A percentile compares a stretch with the other conserved stretches of the same genome.
Conservation (phyloP, 177 flowering plant species). For the Vitis hybrid region DNA sequence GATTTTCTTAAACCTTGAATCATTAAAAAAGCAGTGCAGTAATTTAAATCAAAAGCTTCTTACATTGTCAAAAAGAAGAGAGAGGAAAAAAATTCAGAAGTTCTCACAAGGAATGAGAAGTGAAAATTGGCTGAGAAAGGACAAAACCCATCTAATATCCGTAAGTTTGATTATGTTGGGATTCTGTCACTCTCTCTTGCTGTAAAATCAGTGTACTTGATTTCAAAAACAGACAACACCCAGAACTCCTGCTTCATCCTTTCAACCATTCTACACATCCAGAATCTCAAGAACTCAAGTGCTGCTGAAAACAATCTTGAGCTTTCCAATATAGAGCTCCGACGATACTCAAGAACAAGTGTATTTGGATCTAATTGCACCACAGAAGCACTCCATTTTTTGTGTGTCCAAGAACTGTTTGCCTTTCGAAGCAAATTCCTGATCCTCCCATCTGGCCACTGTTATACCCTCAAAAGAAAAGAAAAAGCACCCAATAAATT, state of each 20-base stretch:
- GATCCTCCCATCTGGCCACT: conserved; percentile 62
- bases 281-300: conserved; percentile 38
- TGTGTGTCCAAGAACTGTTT: conserved; percentile 61
- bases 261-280: conserved; percentile 24
- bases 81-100: background rate
- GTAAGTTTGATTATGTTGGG: conserved; percentile 40
- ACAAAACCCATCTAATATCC: background rate
- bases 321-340: conserved; percentile 38
- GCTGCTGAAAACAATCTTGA: conserved; percentile 39
- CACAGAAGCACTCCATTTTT: conserved; percentile 57
- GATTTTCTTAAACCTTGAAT: background rate
- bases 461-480: background rate
- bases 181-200: conserved; percentile 11
- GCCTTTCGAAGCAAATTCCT: conserved; percentile 31
- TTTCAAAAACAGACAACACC: conserved; percentile 22
- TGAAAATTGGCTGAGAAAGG: background rate
- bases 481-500: background rate
- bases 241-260: conserved; percentile 38
- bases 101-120: conserved; percentile 52
- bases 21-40: background rate
- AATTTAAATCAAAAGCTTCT: background rate
- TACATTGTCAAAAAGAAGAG: background rate
- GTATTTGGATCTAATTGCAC: conserved; percentile 72
- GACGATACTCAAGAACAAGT: conserved; percentile 68
- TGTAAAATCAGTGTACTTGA: conserved; percentile 7